Evolutionary conservation across 2,329 filamentous ascomycete species (phyloP), one percentile per base, ranked within the genome.

Genomic region (Chrysoporthe cubensis): DNA sequence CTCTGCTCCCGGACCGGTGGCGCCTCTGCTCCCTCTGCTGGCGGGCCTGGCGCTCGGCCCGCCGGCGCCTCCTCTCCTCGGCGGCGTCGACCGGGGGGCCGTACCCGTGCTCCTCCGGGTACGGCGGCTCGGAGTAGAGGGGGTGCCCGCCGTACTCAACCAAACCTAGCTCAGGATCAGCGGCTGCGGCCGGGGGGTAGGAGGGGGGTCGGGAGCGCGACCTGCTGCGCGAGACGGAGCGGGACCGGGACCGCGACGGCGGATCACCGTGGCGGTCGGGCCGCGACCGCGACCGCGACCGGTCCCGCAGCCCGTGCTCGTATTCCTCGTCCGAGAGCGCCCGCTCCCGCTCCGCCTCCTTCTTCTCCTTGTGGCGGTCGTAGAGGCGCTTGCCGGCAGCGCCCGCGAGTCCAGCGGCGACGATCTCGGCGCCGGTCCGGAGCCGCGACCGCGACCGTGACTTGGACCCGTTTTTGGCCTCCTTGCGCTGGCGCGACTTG

Each of bases 131-230:
- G 69, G 78, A 74, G 70, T 81, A 81, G 72, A 90, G 81, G 73
- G 87, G 87, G 72, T 84, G 82, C 75, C 80, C 82, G 73, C 88
- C 88, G 81, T 90, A 90, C 78, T 90, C 86, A 84, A 90, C 86
- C 83, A 89, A 83, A 80, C 87, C 88, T 88, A 89, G 81, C 80
- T 88, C 86, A 81, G 83, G 84, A 86, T 89, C 87, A 89, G 85
- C 83, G 77, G 76, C 71, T 69, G 64, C 68, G 73, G 74, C 75
- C 77, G 76, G 77, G 68, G 43, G 68, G 43, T 65, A 57, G 60
- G 59, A 46, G 42, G 68, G 65, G 44, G 66, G 62, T 69, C 68
- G 62, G 54, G 68, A 69, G 65, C 65, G 68, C 78, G 85, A 87
- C 79, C 83, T 84, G 80, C 82, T 84, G 77, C 83, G 81, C 64